phyloP scores from a whole-genome alignment of 2,329 filamentous ascomycete species.

The Colletotrichum salicis region DNA sequence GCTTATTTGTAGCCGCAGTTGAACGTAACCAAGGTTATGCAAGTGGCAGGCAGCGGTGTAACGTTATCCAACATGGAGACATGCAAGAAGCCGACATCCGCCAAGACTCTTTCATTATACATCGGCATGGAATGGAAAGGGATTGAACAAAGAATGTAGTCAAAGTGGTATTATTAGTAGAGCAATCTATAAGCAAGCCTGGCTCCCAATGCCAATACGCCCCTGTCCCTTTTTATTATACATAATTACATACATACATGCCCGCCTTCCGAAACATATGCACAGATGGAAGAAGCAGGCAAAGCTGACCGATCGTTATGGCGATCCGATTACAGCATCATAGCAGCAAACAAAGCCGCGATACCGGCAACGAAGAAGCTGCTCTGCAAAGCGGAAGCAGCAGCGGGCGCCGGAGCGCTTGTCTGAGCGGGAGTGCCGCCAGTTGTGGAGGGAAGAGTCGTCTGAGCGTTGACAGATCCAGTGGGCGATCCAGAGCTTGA shows the following conservation, averaged over 20 bases:
- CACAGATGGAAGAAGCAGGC: background rate
- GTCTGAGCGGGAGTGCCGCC: conserved; percentile 46
- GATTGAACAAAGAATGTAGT: background rate
- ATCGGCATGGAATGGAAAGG: background rate
- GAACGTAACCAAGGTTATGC: no score
- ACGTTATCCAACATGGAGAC: no score
- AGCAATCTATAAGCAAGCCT: background rate
- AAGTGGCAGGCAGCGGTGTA: no score
- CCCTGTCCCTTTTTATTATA: background rate
- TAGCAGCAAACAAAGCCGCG: conserved; percentile 22
- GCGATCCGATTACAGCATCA: conserved; percentile 19
- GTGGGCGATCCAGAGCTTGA: conserved; percentile 35
- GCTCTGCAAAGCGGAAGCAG: conserved; percentile 1
- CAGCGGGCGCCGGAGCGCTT: background rate
- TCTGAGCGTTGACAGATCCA: conserved; percentile 37
- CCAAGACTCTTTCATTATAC: background rate
- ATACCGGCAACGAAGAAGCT: conserved; percentile 16
- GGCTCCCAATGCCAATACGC: background rate
- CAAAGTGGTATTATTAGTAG: conserved; percentile 12
- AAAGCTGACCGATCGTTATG: no score
- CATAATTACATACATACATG: background rate
- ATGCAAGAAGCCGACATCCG: background rate
- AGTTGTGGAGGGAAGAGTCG: conserved; percentile 39
- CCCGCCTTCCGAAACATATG: background rate
- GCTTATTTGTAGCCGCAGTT: no score